Evolutionary conservation across 2,329 filamentous ascomycete species (phyloP).

Genomic region (Aspergillus brunneoviolaceus): DNA sequence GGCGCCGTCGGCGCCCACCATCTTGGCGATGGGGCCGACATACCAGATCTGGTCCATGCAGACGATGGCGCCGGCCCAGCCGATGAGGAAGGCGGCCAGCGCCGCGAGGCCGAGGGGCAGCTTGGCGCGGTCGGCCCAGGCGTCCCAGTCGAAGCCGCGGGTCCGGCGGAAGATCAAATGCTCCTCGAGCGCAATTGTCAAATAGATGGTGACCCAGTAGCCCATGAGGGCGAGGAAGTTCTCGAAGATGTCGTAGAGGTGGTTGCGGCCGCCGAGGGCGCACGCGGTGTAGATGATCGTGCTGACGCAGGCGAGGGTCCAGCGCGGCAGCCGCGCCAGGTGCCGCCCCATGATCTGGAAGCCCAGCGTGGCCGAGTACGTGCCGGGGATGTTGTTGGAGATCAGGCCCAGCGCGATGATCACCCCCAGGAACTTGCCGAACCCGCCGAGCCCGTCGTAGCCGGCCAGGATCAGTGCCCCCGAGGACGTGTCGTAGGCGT

Average conservation of each 20-base stretch:
- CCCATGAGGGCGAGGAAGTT: slow-evolving; percentile 43
- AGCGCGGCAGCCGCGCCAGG: slow-evolving; percentile 35
- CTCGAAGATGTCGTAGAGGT: slow-evolving; percentile 39
- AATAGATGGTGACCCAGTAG: slow-evolving; percentile 41
- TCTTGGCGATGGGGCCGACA: slow-evolving; percentile 31
- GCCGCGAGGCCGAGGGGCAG: slow-evolving; percentile 41
- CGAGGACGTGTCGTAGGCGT: slow-evolving; percentile 21
- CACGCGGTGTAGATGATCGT: slow-evolving; percentile 38
- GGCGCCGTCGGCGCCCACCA: slow-evolving; percentile 25
- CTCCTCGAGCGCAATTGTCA: slow-evolving; percentile 39
- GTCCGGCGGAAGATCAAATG: slow-evolving; percentile 42
- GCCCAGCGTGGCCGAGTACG: slow-evolving; percentile 37
- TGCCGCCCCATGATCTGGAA: slow-evolving; percentile 37
- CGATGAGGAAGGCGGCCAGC: slow-evolving; percentile 27
- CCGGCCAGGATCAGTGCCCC: slow-evolving; percentile 35
- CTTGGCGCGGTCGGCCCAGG: slow-evolving; percentile 33
- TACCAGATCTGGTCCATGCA: slow-evolving; percentile 35
- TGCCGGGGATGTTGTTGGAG: slow-evolving; percentile 38
- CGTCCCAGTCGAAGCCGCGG: slow-evolving; percentile 33
- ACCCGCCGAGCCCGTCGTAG: slow-evolving; percentile 32
- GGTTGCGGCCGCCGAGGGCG: slow-evolving; percentile 36
- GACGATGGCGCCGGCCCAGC: slow-evolving; percentile 31
- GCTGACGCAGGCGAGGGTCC: slow-evolving; percentile 37
- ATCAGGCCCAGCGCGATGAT: slow-evolving; percentile 39
- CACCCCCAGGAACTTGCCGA: slow-evolving; percentile 38